These are phyloP conservation scores for Lecanicillium sp. DNA, from an alignment of 2,329 filamentous ascomycete genomes.

Conservation along the genomic window DNA sequence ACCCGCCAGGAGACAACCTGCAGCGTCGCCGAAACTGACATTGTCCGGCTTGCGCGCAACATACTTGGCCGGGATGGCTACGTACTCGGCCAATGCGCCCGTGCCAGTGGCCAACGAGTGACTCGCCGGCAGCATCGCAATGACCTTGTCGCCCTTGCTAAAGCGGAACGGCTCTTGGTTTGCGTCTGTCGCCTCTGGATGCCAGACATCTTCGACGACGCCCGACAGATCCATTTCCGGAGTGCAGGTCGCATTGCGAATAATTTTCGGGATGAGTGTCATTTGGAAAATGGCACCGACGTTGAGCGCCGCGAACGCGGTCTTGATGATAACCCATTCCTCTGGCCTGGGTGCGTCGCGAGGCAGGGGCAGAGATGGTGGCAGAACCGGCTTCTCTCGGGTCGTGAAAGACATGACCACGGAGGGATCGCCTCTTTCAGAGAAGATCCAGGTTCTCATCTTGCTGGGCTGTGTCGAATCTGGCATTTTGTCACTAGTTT, in stretches of 20 bases:
- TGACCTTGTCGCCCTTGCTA: constrained; percentile 27
- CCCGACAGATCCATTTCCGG: constrained; percentile 41
- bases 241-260: constrained; percentile 29
- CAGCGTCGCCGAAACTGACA: constrained; percentile 27
- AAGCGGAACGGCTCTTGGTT: constrained; percentile 17
- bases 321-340: constrained; percentile 34
- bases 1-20: constrained; percentile 33
- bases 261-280: constrained; percentile 33
- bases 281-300: constrained; percentile 37
- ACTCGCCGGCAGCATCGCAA: constrained; percentile 32
- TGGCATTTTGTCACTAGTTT: neutral
- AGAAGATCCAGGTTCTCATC: constrained; percentile 25
- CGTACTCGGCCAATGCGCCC: constrained; percentile 35
- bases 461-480: neutral
- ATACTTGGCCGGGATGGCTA: constrained; percentile 30
- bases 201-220: constrained; percentile 31
- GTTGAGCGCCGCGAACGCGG: constrained; percentile 40
- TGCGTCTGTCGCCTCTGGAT: constrained; percentile 19
- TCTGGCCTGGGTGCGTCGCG: constrained; percentile 22
- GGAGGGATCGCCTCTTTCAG: constrained; percentile 23
- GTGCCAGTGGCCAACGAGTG: constrained; percentile 28
- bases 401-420: constrained; percentile 23
- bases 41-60: constrained; percentile 27
- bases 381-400: constrained; percentile 20
- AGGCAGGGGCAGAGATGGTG: constrained; percentile 24